A percentile compares a stretch with the other conserved stretches of the same genome.
phyloP scores from a whole-genome alignment of 768 basidiomycete species.

The Russula griseocarnosa region DNA sequence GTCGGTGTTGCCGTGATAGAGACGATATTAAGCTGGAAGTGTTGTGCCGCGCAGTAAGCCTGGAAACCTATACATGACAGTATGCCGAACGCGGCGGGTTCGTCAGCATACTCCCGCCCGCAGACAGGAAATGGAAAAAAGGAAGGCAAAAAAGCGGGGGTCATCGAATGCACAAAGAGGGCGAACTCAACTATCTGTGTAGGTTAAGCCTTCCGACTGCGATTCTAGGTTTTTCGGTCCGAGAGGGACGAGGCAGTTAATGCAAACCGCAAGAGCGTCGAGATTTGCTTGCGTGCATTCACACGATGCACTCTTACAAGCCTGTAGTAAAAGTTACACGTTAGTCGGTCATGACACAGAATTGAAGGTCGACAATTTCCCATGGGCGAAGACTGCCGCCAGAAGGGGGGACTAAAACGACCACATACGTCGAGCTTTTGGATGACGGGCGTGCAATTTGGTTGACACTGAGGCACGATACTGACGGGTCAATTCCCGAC shows the following conservation, averaged over 20 bases:
- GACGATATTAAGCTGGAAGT: neutral
- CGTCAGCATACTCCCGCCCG: neutral
- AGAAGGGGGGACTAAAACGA: neutral
- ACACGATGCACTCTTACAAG: neutral
- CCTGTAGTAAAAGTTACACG: neutral
- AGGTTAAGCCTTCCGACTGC: neutral
- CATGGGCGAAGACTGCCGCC: neutral
- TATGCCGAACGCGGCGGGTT: neutral
- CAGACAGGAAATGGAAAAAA: neutral
- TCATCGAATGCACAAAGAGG: neutral
- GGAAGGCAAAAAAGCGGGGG: neutral
- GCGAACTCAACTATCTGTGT: neutral
- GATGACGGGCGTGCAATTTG: constrained; percentile 6
- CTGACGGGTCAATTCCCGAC: neutral
- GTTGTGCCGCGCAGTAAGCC: neutral
- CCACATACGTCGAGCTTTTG: constrained; percentile 6
- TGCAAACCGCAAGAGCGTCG: neutral
- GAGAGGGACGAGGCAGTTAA: constrained; percentile 6
- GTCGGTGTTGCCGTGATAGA: constrained; percentile 3
- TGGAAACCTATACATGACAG: neutral
- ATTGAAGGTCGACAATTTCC: neutral
- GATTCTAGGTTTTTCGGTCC: neutral
- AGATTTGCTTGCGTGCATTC: constrained; percentile 14
- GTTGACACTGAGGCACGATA: constrained; percentile 4
- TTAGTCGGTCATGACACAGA: neutral